phyloP scores from a whole-genome alignment of 768 basidiomycete genomes.

The Suillus hirtellus region DNA sequence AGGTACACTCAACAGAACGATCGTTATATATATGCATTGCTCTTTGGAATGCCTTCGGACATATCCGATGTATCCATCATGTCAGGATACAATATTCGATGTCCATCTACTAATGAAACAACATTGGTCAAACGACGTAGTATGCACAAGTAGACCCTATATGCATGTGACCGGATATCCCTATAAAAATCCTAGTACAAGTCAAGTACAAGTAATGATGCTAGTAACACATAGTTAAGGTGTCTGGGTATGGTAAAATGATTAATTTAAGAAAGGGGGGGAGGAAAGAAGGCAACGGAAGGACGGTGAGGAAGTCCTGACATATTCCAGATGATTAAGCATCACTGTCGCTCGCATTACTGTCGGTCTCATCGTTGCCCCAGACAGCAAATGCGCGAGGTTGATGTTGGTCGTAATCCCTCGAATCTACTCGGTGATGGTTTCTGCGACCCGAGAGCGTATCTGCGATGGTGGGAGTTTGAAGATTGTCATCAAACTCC shows the following conservation, averaged over 20 bases:
- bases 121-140: too few relatives aligned
- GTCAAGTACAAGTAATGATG: constrained; percentile 4
- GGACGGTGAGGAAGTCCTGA: background rate
- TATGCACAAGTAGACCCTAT: background rate
- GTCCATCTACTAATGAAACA: too few relatives aligned
- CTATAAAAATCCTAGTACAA: constrained; percentile 1
- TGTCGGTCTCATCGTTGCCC: constrained; percentile 89
- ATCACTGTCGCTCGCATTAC: constrained; percentile 76
- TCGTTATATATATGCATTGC: too few relatives aligned
- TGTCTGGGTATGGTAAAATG: constrained; percentile 3
- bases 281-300: background rate
- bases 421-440: constrained; percentile 16
- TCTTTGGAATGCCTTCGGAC: too few relatives aligned
- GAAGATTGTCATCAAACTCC: constrained; percentile 56
- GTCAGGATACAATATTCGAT: background rate
- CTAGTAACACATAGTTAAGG: background rate
- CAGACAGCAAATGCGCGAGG: constrained; percentile 78
- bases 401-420: constrained; percentile 29
- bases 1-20: too few relatives aligned
- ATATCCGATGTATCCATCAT: too few relatives aligned
- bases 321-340: constrained; percentile 22
- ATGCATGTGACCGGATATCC: background rate
- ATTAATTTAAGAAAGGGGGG: background rate
- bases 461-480: constrained; percentile 61
- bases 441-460: constrained; percentile 17